Conservation (phyloP, 768 basidiomycete genomes). For the Rhizopogon rudus region DNA sequence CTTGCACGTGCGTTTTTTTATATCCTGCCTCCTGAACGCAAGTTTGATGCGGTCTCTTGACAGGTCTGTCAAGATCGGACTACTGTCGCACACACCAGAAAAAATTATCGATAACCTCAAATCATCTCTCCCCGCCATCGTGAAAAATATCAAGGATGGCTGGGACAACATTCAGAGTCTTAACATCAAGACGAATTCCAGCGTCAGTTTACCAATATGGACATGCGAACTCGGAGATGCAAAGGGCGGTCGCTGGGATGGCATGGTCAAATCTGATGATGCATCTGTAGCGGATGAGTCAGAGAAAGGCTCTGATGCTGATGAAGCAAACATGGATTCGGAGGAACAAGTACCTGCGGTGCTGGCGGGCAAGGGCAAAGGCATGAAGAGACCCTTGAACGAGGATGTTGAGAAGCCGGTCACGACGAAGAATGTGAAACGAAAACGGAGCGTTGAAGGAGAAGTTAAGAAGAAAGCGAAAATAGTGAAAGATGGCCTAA, state of each 20-base stretch:
- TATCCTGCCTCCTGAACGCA: not conserved
- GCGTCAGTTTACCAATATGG: constrained; percentile 90
- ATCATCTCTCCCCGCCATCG: constrained; percentile 70
- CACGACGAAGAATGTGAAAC: constrained; percentile 45
- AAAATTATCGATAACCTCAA: constrained; percentile 79
- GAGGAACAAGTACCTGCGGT: not conserved
- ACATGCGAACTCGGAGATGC: constrained; percentile 61
- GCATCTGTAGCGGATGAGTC: not conserved
- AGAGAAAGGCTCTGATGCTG: not conserved
- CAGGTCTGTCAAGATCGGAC: constrained; percentile 83
- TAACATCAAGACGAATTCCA: constrained; percentile 85
- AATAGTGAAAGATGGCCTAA: constrained; percentile 28
- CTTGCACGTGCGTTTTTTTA: constrained; percentile 68
- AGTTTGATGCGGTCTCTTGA: not conserved
- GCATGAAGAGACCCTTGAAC: constrained; percentile 4
- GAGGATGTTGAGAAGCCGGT: constrained; percentile 26
- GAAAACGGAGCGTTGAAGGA: constrained; percentile 39
- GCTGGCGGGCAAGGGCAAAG: not conserved
- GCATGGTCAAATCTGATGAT: constrained; percentile 15
- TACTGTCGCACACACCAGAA: constrained; percentile 62
- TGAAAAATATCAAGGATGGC: constrained; percentile 63
- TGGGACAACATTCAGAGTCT: constrained; percentile 92
- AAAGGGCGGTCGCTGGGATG: constrained; percentile 26
- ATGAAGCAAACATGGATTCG: not conserved
- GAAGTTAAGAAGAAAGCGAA: constrained; percentile 59